Evolutionary conservation across 1,139 yeast species (phyloP).

Genomic region (Protomyces gravidus): DNA sequence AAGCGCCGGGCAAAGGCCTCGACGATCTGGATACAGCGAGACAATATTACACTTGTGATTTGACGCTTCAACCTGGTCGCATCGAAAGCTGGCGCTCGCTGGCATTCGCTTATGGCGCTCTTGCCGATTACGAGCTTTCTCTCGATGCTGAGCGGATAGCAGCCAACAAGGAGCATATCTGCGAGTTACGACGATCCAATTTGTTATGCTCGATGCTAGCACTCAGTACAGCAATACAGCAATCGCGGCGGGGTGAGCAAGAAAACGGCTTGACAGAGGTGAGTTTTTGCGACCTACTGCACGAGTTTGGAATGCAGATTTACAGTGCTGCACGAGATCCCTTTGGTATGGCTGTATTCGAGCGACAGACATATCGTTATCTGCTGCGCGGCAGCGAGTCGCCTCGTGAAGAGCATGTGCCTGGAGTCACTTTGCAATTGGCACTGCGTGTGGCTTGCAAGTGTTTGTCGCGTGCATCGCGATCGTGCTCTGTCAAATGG

Average conservation of each 20-base stretch:
- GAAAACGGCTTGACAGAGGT: conserved; percentile 31
- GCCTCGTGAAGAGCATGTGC: background rate
- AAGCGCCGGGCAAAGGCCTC: background rate
- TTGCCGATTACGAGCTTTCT: conserved; percentile 82
- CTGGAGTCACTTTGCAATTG: background rate
- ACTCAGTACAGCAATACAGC: conserved; percentile 48
- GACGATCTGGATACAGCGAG: conserved; percentile 47
- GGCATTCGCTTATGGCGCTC: conserved; percentile 72
- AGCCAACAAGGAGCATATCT: conserved; percentile 61
- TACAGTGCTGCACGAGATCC: conserved; percentile 59
- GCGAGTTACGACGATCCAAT: conserved; percentile 52
- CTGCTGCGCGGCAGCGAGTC: conserved; percentile 1
- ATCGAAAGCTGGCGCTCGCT: conserved; percentile 82
- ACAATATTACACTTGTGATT: conserved; percentile 59
- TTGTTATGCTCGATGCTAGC: conserved; percentile 75
- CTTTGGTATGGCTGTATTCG: conserved; percentile 47
- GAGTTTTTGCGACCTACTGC: conserved; percentile 50
- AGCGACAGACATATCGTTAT: conserved; percentile 3
- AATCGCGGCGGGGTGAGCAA: conserved; percentile 10
- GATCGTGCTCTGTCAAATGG: conserved; percentile 55
- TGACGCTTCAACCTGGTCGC: conserved; percentile 61
- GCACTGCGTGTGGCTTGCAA: conserved; percentile 14
- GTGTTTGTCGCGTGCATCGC: conserved; percentile 36
- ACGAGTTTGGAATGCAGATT: conserved; percentile 56
- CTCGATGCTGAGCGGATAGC: conserved; percentile 82